A percentile compares a stretch with the other conserved stretches of the same genome.
phyloP scores from a whole-genome alignment of 176 grass and related monocot genomes.

The Avena eriantha region DNA sequence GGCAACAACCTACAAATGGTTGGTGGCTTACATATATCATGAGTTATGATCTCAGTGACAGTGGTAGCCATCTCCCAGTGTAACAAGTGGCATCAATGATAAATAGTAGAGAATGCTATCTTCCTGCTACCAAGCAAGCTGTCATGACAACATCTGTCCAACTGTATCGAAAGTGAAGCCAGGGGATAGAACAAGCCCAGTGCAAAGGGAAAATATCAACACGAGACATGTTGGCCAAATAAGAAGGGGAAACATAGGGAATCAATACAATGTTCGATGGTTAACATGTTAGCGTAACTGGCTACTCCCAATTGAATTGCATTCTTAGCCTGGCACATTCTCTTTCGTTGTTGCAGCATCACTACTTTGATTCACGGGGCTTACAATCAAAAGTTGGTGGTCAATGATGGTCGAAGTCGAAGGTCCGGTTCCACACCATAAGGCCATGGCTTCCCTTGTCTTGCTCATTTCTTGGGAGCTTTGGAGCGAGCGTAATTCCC shows the following conservation, averaged over 20 bases:
- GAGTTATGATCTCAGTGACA: neutral
- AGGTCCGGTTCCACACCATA: no score
- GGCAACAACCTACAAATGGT: neutral
- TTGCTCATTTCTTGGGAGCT: no score
- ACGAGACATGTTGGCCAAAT: neutral
- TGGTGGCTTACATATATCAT: neutral
- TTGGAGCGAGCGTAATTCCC: no score
- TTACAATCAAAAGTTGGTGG: no score
- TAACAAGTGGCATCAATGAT: neutral
- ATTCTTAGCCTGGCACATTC: no score
- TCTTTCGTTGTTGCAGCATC: no score
- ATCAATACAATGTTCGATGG: neutral
- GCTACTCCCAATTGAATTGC: neutral
- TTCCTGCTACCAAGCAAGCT: neutral
- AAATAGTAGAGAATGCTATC: neutral
- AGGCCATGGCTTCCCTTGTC: no score
- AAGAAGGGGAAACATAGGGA: neutral
- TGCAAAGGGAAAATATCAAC: neutral
- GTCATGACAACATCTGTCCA: neutral
- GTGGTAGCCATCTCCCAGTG: neutral
- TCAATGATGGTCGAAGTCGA: no score
- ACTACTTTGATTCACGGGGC: no score
- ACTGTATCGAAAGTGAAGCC: neutral
- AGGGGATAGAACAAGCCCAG: no score
- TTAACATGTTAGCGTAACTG: neutral